A percentile compares a stretch with the other conserved stretches of the same genome.
These are phyloP conservation scores for Suillus spraguei DNA, from an alignment of 768 basidiomycete genomes.

Conservation along the genomic window DNA sequence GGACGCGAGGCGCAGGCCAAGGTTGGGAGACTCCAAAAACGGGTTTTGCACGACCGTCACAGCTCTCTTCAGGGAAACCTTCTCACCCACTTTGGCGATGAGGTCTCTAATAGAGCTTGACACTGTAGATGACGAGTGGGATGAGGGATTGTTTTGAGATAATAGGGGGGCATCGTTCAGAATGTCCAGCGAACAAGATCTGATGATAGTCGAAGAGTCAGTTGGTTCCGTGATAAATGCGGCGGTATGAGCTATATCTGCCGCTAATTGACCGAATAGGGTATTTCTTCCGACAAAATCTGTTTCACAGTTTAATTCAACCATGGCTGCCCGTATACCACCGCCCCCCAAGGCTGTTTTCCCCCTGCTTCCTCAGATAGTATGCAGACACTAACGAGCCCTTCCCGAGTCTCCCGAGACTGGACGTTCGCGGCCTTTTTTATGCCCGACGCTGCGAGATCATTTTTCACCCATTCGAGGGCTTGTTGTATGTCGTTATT, in stretches of 20 bases:
- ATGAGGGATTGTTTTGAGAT: conserved; percentile 31
- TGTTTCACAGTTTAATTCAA: conserved; percentile 96
- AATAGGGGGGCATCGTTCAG: conserved; percentile 72
- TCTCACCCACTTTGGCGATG: conserved; percentile 81
- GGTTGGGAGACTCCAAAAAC: conserved; percentile 32
- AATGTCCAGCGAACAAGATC: conserved; percentile 51
- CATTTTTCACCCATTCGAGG: conserved; percentile 78
- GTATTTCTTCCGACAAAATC: conserved; percentile 93
- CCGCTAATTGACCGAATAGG: conserved; percentile 75
- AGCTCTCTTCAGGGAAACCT: conserved; percentile 70
- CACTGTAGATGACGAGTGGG: conserved; percentile 51
- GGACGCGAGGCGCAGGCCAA: conserved; percentile 50
- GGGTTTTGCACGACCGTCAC: conserved; percentile 41
- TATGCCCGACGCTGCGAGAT: conserved; percentile 69
- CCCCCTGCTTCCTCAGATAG: conserved; percentile 60
- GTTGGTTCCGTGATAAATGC: conserved; percentile 67
- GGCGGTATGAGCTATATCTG: conserved; percentile 81
- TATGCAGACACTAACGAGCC: conserved; percentile 76
- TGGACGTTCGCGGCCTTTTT: conserved; percentile 84
- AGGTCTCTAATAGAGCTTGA: conserved; percentile 65
- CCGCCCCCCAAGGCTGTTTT: conserved; percentile 38
- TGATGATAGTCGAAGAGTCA: conserved; percentile 40
- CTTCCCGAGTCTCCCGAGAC: conserved; percentile 73
- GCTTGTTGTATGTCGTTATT: conserved; percentile 77
- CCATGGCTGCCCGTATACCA: conserved; percentile 75